Evolutionary conservation across 2,329 filamentous ascomycete species (phyloP).

Genomic region (Aureobasidium subglaciale): DNA sequence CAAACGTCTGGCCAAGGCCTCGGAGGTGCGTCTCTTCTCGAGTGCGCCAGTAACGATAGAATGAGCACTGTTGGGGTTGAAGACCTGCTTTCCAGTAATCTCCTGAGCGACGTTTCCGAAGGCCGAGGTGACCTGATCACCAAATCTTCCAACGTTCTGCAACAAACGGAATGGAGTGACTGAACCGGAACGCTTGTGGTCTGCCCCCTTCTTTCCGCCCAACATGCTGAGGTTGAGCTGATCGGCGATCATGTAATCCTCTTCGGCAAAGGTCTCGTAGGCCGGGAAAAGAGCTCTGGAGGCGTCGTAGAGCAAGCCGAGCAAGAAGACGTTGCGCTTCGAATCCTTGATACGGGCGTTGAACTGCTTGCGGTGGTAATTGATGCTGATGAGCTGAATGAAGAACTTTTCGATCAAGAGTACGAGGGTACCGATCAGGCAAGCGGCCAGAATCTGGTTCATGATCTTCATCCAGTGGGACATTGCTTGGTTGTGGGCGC

Average conservation of each 20-base stretch:
- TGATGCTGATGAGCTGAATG: constrained; percentile 76
- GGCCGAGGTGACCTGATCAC: constrained; percentile 86
- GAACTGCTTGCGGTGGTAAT: constrained; percentile 79
- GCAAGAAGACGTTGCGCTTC: constrained; percentile 74
- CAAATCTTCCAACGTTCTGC: constrained; percentile 62
- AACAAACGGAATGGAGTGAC: constrained; percentile 74
- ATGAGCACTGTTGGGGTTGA: constrained; percentile 85
- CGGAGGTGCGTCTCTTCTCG: constrained; percentile 74
- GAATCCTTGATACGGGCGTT: constrained; percentile 77
- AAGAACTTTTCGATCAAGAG: constrained; percentile 71
- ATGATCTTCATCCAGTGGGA: constrained; percentile 49
- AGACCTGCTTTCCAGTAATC: constrained; percentile 90
- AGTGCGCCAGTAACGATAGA: constrained; percentile 84
- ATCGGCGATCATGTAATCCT: constrained; percentile 88
- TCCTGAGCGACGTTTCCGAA: constrained; percentile 92
- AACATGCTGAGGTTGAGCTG: constrained; percentile 54
- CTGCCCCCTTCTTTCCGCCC: constrained; percentile 45
- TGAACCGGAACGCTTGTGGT: constrained; percentile 50
- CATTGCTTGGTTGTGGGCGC: constrained; percentile 6
- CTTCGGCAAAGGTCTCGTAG: constrained; percentile 78
- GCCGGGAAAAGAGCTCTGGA: constrained; percentile 83
- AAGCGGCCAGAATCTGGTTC: constrained; percentile 58
- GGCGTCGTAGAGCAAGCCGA: constrained; percentile 83
- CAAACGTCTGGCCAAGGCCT: constrained; percentile 86
- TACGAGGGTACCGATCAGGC: constrained; percentile 61